These are phyloP conservation scores for Lactarius quietus DNA, from an alignment of 768 basidiomycete species.

Conservation along the genomic window DNA sequence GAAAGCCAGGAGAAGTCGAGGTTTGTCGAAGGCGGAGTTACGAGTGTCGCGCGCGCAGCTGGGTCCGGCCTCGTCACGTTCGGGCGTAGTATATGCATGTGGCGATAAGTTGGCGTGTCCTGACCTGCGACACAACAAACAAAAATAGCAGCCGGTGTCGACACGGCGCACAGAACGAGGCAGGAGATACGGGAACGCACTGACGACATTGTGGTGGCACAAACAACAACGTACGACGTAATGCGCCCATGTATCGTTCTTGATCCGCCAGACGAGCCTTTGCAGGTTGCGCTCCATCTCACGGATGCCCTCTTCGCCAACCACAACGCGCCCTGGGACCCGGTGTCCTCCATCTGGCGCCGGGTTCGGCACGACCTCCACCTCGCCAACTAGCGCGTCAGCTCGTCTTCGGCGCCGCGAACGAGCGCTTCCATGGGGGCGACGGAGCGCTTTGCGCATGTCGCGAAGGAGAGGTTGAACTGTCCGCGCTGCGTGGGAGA, in stretches of 20 bases:
- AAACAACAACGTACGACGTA: too few relatives aligned
- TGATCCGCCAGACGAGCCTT: too few relatives aligned
- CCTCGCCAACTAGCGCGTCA: slow-evolving; percentile 59
- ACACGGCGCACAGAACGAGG: neutral
- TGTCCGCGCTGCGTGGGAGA: slow-evolving; percentile 65
- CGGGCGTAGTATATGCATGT: slow-evolving; percentile 79
- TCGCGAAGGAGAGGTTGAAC: slow-evolving; percentile 77
- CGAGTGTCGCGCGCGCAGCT: slow-evolving; percentile 40
- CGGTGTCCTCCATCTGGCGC: slow-evolving; percentile 31
- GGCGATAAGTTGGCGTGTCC: slow-evolving; percentile 49
- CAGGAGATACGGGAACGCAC: slow-evolving; percentile 42
- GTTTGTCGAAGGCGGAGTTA: slow-evolving; percentile 75
- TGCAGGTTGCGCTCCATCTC: slow-evolving; percentile 65
- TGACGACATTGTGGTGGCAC: too few relatives aligned
- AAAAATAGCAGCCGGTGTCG: too few relatives aligned
- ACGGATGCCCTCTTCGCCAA: slow-evolving; percentile 49
- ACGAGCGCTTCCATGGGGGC: slow-evolving; percentile 58
- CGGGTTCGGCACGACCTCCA: slow-evolving; percentile 54
- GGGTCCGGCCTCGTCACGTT: slow-evolving; percentile 62
- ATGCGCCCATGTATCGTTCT: too few relatives aligned
- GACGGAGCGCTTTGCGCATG: slow-evolving; percentile 62
- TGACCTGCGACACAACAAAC: slow-evolving; percentile 46
- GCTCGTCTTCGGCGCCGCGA: slow-evolving; percentile 59
- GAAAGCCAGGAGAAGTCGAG: slow-evolving; percentile 51
- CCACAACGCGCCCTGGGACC: slow-evolving; percentile 47